Evolutionary conservation across 352 stramenopile species (phyloP).

Genomic region (Thalassiosira ordinaria): DNA sequence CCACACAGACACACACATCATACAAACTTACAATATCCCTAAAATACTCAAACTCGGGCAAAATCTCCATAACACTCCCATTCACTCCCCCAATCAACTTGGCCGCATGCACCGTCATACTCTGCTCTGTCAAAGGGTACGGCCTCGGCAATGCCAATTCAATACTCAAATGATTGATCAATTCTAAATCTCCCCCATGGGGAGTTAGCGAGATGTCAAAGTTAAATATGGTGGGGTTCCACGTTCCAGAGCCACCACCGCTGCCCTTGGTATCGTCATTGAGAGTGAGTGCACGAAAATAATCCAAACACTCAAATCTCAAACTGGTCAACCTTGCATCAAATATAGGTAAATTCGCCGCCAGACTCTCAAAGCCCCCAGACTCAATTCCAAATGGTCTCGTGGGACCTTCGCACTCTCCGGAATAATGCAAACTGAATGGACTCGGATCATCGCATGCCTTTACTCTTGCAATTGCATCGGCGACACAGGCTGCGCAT

Average conservation of each 20-base stretch:
- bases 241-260: too few species aligned
- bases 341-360: conserved; percentile 87
- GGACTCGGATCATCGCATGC: conserved; percentile 88
- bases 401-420: conserved; percentile 87
- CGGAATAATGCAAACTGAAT: conserved; percentile 90
- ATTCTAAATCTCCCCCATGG: conserved; percentile 78
- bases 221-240: conserved; percentile 86
- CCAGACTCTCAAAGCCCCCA: conserved; percentile 87
- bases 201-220: conserved; percentile 83
- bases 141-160: conserved; percentile 80
- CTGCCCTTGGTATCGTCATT: too few species aligned
- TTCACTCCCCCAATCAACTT: conserved; percentile 86
- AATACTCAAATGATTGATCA: conserved; percentile 85
- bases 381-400: conserved; percentile 90
- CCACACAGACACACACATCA: too few species aligned
- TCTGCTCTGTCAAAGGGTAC: conserved; percentile 66
- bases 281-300: conserved; percentile 84
- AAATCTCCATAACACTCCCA: conserved; percentile 88
- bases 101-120: conserved; percentile 75
- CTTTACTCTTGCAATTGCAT: conserved; percentile 88
- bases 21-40: conserved; percentile 87
- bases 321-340: conserved; percentile 84
- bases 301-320: conserved; percentile 89
- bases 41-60: conserved; percentile 91
- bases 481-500: conserved; percentile 88